Percentiles rank a stretch among this genome's conserved stretches.
Evolutionary conservation across 2,329 filamentous ascomycete genomes (phyloP).

Genomic region (Cyclaneusma minus): DNA sequence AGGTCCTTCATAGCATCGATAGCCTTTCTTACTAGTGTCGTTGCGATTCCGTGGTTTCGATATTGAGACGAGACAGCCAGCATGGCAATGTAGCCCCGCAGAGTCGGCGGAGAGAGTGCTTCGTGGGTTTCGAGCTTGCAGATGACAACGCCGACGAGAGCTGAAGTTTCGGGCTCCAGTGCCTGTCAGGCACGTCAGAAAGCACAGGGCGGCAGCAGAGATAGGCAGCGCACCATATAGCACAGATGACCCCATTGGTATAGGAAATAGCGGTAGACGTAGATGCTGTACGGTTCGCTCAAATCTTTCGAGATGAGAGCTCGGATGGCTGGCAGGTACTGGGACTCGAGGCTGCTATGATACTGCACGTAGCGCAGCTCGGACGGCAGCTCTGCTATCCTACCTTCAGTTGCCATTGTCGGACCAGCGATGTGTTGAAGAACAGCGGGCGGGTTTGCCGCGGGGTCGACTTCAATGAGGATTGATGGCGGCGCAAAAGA

Average conservation of each 20-base stretch:
- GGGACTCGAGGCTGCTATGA: conserved; percentile 40
- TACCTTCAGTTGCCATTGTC: conserved; percentile 2
- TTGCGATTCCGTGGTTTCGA: conserved; percentile 76
- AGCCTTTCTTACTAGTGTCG: conserved; percentile 72
- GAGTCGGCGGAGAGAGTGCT: conserved; percentile 55
- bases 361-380: conserved; percentile 46
- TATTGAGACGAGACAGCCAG: conserved; percentile 72
- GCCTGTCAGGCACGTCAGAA: conserved; percentile 25
- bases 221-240: conserved; percentile 53
- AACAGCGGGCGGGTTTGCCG: no score
- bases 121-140: conserved; percentile 88
- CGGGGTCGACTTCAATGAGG: no score
- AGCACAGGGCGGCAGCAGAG: conserved; percentile 1
- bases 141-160: conserved; percentile 78
- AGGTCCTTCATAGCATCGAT: conserved; percentile 80
- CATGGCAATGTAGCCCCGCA: conserved; percentile 96
- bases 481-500: no score
- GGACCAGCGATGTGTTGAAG: no score
- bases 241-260: conserved; percentile 98
- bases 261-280: conserved; percentile 95
- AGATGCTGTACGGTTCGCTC: conserved; percentile 97
- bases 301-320: conserved; percentile 90
- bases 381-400: conserved; percentile 18
- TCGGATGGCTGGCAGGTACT: conserved; percentile 72
- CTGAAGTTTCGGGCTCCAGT: conserved; percentile 39